Percentiles rank a stretch among this genome's conserved stretches.
These are phyloP conservation scores for Mycena crocata DNA, from an alignment of 768 basidiomycete genomes.

Conservation along the genomic window DNA sequence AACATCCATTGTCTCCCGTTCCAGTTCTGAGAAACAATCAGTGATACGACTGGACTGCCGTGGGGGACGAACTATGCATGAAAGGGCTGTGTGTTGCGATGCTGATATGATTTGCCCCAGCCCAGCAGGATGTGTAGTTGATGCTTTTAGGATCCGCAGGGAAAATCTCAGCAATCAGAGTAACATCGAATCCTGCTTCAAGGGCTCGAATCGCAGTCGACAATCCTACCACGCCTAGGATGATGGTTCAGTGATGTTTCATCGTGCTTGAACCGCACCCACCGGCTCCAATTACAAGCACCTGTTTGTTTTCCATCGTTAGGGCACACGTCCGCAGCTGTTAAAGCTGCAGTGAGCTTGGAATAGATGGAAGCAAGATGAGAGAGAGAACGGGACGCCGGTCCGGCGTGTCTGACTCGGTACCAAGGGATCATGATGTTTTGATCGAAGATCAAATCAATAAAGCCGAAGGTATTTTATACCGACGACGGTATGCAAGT, in stretches of 20 bases:
- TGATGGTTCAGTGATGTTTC: neutral
- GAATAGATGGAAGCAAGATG: too few relatives aligned
- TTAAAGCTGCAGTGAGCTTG: too few relatives aligned
- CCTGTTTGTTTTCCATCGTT: neutral
- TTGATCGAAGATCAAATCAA: too few relatives aligned
- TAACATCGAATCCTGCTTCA: conserved; percentile 59
- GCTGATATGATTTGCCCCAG: conserved; percentile 39
- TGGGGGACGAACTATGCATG: conserved; percentile 10
- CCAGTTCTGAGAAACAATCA: conserved; percentile 10
- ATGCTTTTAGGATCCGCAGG: conserved; percentile 61
- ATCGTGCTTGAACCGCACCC: neutral
- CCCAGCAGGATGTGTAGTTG: conserved; percentile 67
- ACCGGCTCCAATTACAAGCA: conserved; percentile 26
- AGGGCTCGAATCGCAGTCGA: conserved; percentile 64
- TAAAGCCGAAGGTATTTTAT: too few relatives aligned
- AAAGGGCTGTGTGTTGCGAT: conserved; percentile 18
- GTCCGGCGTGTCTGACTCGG: too few relatives aligned
- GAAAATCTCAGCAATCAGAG: conserved; percentile 62
- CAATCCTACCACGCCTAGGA: conserved; percentile 64
- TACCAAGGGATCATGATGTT: too few relatives aligned
- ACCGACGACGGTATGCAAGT: too few relatives aligned
- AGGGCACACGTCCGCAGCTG: too few relatives aligned
- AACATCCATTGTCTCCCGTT: conserved; percentile 18
- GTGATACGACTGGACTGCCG: neutral
- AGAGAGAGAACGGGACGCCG: too few relatives aligned